Evolutionary conservation across 345 rosid species (phyloP), one percentile per base, ranked within the genome.

Genomic region (Rhizophora mangle): DNA sequence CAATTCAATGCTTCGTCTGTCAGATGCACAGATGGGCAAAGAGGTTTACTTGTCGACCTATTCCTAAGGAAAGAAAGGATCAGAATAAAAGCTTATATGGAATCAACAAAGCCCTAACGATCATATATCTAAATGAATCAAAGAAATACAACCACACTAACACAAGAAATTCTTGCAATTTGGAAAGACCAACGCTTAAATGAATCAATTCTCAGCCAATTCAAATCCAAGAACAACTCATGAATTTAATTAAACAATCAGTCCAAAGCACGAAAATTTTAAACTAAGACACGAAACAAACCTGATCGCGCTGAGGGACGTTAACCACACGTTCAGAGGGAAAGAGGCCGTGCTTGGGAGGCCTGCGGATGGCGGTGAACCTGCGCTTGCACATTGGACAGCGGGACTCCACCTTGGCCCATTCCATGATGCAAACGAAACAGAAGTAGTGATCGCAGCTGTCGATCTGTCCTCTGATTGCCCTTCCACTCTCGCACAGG

Each of bases 401-500:
- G 29, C 74, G 75, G 3, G 92, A 83, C 82, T 87, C 88, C 39
- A 87, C 78, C 78, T 78, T 85, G 31, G 87, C 83, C 89, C 92
- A 87, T 55, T 87, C 92, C 80, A 83, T 72, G 76, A 87, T 82
- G 75, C 92, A 87, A 6, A 83, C 80, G 74, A 85, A 87, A 78
- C 92, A 87, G 78, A 85, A 87, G 73, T 76, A 87, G 61, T 87
- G 92, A 53, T 74, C 72, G 84, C 89, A 87, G 82, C 85, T 56
- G 60, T 87, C 86, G 56, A 87, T 82, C 57, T 36, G n/a, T 30
- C 92, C 92, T 60, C 88, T 78, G 63, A 82, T 69, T 11, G 80
- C 56, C 32, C 60, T 76, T 32, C 85, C 82, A 20, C 74, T 73
- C n/a, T 80, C 85, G 34, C 76, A 65, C 29, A 85, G 74, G 73